These are phyloP conservation scores for Vickermania spadyakhi DNA, from an alignment of 208 protist genomes.

Conservation along the genomic window DNA sequence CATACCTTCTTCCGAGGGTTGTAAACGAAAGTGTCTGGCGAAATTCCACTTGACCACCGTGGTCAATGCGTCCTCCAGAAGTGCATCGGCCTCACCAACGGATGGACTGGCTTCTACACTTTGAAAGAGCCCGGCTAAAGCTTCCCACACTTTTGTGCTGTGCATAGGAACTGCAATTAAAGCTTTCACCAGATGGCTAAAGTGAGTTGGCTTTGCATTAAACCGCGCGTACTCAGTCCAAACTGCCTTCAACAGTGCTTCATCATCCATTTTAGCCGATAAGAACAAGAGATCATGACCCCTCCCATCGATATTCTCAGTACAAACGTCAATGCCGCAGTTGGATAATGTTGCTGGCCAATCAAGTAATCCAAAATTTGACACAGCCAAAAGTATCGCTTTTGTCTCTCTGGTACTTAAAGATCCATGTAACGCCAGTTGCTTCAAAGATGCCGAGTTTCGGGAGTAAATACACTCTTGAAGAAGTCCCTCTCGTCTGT, in stretches of 20 bases:
- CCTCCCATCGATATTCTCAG: neutral
- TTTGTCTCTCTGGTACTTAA: neutral
- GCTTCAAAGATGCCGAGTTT: neutral
- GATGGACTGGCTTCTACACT: neutral
- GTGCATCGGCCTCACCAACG: neutral
- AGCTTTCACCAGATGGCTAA: neutral
- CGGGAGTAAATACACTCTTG: neutral
- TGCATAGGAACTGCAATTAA: neutral
- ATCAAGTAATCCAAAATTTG: neutral
- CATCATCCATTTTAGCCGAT: neutral
- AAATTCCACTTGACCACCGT: neutral
- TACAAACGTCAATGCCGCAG: neutral
- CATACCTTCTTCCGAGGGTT: neutral
- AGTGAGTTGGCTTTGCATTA: neutral
- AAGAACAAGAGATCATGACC: neutral
- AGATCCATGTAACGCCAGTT: neutral
- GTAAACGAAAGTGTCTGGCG: neutral
- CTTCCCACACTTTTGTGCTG: neutral
- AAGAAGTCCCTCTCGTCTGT: neutral
- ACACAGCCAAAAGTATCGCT: neutral
- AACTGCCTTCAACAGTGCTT: neutral
- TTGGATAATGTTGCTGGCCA: neutral
- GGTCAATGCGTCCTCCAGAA: neutral
- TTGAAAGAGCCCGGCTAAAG: neutral
- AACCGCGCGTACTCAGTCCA: neutral